These are phyloP conservation scores for Podospora conica DNA, from an alignment of 495 filamentous ascomycete species.

Conservation along the genomic window DNA sequence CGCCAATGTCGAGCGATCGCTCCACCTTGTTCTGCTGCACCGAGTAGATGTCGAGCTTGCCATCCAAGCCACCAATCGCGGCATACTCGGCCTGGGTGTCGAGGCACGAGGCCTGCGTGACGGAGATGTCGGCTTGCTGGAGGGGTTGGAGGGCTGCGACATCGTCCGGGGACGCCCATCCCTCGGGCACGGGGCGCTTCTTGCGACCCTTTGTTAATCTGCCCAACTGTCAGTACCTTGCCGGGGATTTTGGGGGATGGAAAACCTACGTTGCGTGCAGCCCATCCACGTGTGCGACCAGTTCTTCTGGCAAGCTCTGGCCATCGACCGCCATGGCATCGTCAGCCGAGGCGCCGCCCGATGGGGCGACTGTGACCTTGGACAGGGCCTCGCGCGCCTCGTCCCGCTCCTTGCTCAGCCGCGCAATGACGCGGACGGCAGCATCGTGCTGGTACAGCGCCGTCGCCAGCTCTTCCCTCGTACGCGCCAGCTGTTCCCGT, in stretches of 20 bases:
- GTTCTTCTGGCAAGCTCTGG: conserved; percentile 60
- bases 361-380: conserved; percentile 62
- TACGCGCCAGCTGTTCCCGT: conserved; percentile 80
- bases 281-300: conserved; percentile 68
- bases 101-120: conserved; percentile 54
- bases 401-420: conserved; percentile 81
- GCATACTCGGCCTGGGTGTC: conserved; percentile 66
- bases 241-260: background rate
- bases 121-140: conserved; percentile 58
- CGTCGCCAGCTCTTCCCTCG: conserved; percentile 85
- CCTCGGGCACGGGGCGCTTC: conserved; percentile 79
- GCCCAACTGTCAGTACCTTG: conserved; percentile 12
- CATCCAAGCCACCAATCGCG: conserved; percentile 74
- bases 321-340: conserved; percentile 91
- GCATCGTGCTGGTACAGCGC: conserved; percentile 96
- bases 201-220: conserved; percentile 79
- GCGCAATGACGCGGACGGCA: conserved; percentile 84
- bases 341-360: conserved; percentile 46
- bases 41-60: conserved; percentile 73
- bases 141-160: conserved; percentile 60
- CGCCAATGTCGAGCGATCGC: conserved; percentile 57
- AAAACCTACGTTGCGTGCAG: conserved; percentile 66
- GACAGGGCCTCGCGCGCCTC: conserved; percentile 91
- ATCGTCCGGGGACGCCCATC: conserved; percentile 72
- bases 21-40: conserved; percentile 62